Percentiles rank a stretch among this genome's conserved stretches.
These are phyloP conservation scores for Erodium trifolium DNA, from an alignment of 441 rosid species.

Conservation along the genomic window DNA sequence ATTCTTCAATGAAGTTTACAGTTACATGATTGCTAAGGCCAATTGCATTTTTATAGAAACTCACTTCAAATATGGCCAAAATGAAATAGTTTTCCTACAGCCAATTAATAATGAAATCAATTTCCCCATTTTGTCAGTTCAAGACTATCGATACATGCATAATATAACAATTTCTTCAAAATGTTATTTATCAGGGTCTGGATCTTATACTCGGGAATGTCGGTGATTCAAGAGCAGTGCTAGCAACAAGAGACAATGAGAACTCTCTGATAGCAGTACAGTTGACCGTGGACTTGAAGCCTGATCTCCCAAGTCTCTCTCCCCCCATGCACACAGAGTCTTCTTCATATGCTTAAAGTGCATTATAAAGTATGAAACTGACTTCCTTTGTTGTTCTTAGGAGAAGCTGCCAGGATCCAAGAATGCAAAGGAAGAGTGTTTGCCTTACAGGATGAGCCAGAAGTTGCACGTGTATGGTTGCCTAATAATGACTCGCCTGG, in stretches of 20 bases:
- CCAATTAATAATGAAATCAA: background rate
- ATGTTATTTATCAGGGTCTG: constrained; percentile 37
- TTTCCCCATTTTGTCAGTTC: too few species aligned
- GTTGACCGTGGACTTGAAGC: constrained; percentile 65
- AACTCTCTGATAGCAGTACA: constrained; percentile 49
- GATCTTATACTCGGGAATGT: constrained; percentile 55
- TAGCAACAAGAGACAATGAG: constrained; percentile 47
- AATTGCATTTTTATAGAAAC: background rate
- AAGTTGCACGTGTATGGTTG: constrained; percentile 79
- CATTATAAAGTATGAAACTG: background rate
- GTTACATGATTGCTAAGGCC: background rate
- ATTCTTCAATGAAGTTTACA: background rate
- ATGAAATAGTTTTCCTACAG: background rate
- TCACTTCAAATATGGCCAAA: background rate
- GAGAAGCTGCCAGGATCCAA: constrained; percentile 65
- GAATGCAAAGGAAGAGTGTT: constrained; percentile 71
- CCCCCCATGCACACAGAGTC: constrained; percentile 8
- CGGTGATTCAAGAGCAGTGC: constrained; percentile 70
- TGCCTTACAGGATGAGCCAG: constrained; percentile 73
- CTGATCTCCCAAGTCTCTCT: constrained; percentile 56
- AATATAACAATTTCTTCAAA: constrained; percentile 16
- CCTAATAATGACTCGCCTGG: constrained; percentile 71
- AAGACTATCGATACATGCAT: background rate
- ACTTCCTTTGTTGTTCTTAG: constrained; percentile 26
- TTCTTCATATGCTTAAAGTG: constrained; percentile 4